These are phyloP conservation scores for Pseudoturritis turrita DNA, from an alignment of 345 rosid genomes.

Conservation along the genomic window DNA sequence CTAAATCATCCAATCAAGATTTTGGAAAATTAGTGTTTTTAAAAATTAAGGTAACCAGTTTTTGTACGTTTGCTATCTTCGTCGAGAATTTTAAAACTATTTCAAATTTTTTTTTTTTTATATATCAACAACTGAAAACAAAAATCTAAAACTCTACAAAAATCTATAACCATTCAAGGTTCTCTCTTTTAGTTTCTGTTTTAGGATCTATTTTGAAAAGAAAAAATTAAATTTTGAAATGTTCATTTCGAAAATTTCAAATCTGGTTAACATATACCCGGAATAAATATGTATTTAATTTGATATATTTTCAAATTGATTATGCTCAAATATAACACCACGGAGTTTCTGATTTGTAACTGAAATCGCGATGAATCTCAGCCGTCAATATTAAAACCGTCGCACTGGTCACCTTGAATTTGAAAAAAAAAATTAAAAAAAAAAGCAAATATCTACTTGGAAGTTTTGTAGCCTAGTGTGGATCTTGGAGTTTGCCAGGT, in stretches of 20 bases:
- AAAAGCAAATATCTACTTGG: slow-evolving; percentile 12
- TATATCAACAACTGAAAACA: neutral
- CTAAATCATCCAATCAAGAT: neutral
- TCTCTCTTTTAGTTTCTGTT: neutral
- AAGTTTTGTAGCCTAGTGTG: slow-evolving; percentile 27
- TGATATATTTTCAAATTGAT: neutral
- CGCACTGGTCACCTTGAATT: neutral
- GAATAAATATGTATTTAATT: neutral
- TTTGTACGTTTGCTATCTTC: neutral
- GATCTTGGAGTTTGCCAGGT: slow-evolving; percentile 30
- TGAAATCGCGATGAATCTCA: neutral
- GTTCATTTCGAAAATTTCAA: neutral
- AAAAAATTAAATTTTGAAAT: neutral
- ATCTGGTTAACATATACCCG: neutral
- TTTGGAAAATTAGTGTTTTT: neutral
- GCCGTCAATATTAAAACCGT: slow-evolving; percentile 5
- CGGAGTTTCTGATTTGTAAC: neutral
- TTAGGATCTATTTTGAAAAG: neutral
- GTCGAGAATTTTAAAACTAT: neutral
- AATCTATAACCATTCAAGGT: too few species aligned
- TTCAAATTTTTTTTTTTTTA: neutral
- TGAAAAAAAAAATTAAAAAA: neutral
- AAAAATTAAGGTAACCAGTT: neutral
- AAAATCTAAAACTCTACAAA: neutral
- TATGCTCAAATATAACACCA: neutral